Evolutionary conservation across 345 rosid genomes (phyloP).

Genomic region (Reutealis trisperma): DNA sequence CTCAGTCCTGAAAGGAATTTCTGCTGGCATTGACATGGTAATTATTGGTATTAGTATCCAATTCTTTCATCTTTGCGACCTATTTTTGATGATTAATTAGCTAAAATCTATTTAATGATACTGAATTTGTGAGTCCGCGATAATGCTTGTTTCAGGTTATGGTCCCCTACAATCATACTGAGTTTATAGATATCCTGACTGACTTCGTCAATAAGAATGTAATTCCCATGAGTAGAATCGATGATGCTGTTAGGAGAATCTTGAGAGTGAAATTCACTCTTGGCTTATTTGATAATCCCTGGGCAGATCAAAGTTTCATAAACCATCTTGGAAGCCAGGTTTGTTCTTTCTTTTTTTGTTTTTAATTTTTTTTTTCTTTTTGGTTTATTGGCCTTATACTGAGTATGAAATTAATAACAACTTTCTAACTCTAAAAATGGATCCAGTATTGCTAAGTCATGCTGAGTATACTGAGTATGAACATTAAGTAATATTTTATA

Average conservation of each 20-base stretch:
- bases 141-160: slow-evolving; percentile 23
- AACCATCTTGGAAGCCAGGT: slow-evolving; percentile 33
- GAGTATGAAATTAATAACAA: too few species aligned
- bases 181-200: slow-evolving; percentile 23
- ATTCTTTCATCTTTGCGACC: background rate
- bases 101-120: background rate
- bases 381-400: too few species aligned
- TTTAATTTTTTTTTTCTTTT: too few species aligned
- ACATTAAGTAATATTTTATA: too few species aligned
- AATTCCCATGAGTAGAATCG: slow-evolving; percentile 30
- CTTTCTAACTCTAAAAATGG: too few species aligned
- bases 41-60: background rate
- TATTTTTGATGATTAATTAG: too few species aligned
- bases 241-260: slow-evolving; percentile 29
- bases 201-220: slow-evolving; percentile 20
- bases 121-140: background rate
- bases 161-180: slow-evolving; percentile 28
- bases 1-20: slow-evolving; percentile 27
- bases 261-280: slow-evolving; percentile 26
- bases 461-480: too few species aligned
- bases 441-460: too few species aligned
- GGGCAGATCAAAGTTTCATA: slow-evolving; percentile 18
- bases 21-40: slow-evolving; percentile 36
- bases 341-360: background rate
- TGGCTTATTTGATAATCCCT: slow-evolving; percentile 31